Evolutionary conservation across 768 basidiomycete genomes (phyloP).

Genomic region (Leucosporidium scottii): DNA sequence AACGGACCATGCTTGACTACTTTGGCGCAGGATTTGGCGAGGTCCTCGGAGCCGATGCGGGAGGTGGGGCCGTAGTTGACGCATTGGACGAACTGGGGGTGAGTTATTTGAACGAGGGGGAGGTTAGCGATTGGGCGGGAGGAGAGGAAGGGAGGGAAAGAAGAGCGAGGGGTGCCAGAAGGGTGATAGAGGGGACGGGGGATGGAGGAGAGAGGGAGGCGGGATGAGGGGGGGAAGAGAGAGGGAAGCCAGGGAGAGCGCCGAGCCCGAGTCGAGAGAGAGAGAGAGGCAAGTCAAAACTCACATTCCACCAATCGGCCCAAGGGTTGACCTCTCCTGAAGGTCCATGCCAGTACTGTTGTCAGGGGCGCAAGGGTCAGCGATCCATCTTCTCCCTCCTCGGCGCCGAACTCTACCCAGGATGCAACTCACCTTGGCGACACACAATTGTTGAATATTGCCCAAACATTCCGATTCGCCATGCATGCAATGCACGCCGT

Average conservation of each 20-base stretch:
- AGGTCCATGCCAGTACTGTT: conserved; percentile 36
- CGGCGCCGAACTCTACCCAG: too few species aligned
- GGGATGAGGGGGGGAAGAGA: too few species aligned
- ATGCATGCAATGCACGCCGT: conserved; percentile 76
- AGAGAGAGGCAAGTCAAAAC: too few species aligned
- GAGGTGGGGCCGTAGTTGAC: conserved; percentile 58
- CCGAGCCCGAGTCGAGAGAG: too few species aligned
- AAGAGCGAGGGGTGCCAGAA: neutral
- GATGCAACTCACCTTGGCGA: conserved; percentile 24
- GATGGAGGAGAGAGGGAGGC: neutral
- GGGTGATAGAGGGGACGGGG: too few species aligned
- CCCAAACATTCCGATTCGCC: conserved; percentile 75
- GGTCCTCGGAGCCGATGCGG: conserved; percentile 58
- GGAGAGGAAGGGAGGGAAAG: neutral
- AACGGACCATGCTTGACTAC: conserved; percentile 51
- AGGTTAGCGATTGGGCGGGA: neutral
- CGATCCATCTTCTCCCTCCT: too few species aligned
- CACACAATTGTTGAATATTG: conserved; percentile 84
- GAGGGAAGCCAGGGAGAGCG: too few species aligned
- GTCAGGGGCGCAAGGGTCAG: conserved; percentile 41
- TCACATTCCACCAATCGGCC: conserved; percentile 58
- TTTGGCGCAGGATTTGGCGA: conserved; percentile 61
- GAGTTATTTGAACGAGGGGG: neutral
- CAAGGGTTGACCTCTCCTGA: conserved; percentile 22
- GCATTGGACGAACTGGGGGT: conserved; percentile 60